Percentiles rank a stretch among this genome's conserved stretches.
These are phyloP conservation scores for Purshia tridentata DNA, from an alignment of 306 rosid genomes.

Conservation along the genomic window DNA sequence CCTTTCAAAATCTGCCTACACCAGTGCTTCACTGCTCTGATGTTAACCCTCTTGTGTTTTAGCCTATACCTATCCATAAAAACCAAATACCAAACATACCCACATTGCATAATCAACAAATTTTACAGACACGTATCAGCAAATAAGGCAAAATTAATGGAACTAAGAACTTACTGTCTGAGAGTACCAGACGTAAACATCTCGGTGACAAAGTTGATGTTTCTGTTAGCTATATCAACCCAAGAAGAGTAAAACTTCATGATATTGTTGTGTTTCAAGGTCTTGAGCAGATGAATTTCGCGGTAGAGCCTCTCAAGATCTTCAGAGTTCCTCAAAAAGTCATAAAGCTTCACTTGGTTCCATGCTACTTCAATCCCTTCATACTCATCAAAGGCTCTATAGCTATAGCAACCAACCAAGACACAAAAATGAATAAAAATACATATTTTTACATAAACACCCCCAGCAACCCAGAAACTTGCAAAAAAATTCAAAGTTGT, in stretches of 20 bases:
- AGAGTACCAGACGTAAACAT: slow-evolving; percentile 99
- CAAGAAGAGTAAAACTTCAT: slow-evolving; percentile 93
- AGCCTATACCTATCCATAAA: slow-evolving; percentile 68
- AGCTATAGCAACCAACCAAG: slow-evolving; percentile 48
- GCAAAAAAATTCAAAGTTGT: slow-evolving; percentile 3
- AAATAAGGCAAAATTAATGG: neutral
- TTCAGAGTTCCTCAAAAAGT: slow-evolving; percentile 73
- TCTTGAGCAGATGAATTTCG: slow-evolving; percentile 97
- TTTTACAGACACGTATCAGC: neutral
- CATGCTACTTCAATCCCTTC: slow-evolving; percentile 99
- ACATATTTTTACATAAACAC: slow-evolving; percentile 6
- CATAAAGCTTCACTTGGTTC: slow-evolving; percentile 92
- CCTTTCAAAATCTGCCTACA: slow-evolving; percentile 94
- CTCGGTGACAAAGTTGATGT: slow-evolving; percentile 95
- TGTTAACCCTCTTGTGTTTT: slow-evolving; percentile 74
- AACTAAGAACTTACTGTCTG: slow-evolving; percentile 64
- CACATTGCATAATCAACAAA: slow-evolving; percentile 18
- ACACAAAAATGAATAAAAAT: slow-evolving; percentile 12
- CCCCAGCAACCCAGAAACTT: neutral
- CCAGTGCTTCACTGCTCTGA: slow-evolving; percentile 97
- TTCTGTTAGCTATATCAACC: slow-evolving; percentile 78
- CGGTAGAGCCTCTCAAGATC: slow-evolving; percentile 82
- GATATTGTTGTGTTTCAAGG: slow-evolving; percentile 76
- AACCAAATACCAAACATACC: slow-evolving; percentile 23
- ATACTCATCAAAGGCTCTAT: slow-evolving; percentile 90